Evolutionary conservation across 768 basidiomycete species (phyloP), one percentile per base, ranked within the genome.

Genomic region (Lentinula boryana): DNA sequence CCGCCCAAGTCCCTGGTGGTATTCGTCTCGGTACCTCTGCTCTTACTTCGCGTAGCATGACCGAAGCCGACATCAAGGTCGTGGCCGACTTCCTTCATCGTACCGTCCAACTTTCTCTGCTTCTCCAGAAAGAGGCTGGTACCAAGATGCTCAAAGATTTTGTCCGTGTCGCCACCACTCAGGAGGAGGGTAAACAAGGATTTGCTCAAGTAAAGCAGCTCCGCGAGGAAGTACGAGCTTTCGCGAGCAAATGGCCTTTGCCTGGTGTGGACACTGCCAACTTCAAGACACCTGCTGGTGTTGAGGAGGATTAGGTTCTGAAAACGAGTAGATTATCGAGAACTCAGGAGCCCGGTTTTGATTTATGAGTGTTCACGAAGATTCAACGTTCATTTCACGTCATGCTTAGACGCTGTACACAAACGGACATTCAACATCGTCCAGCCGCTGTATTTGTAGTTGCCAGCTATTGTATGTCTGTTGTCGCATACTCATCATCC

Each of bases 131-230:
- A 74, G 95, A 97, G 77, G 91, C 97, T 27, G 95, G 95, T 35
- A 84, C 84, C 60, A 98, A 97, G 81, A 77, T 97, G 66, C 84
- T 99, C 64, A 96, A 96, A 80, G 96, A 98, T 80, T 98, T 98
- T 68, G 84, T 95, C 63, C 84, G 87, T 50, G 88, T 88, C 41
- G 93, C 93, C 6, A 86, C 86, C 0, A 80, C 75, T 3, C 78
- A 83, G 62, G 78, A 80, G 66, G 87, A 89, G 68, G 89, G 86
- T 64, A 86, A 85, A 72, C 78, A 84, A 61, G 93, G 94, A 21
- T 80, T 80, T 60, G 75, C 82, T 68, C 76, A 85, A 75, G 91
- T 97, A 38, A 79, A 76, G 68, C 79, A 87, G 65, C 83, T 99
- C 62, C 80, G 86, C 56, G 78, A 83, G 52, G 95, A 98, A 68